phyloP scores from a whole-genome alignment of 2,329 filamentous ascomycete species.

The Lasiodiplodia theobromae region DNA sequence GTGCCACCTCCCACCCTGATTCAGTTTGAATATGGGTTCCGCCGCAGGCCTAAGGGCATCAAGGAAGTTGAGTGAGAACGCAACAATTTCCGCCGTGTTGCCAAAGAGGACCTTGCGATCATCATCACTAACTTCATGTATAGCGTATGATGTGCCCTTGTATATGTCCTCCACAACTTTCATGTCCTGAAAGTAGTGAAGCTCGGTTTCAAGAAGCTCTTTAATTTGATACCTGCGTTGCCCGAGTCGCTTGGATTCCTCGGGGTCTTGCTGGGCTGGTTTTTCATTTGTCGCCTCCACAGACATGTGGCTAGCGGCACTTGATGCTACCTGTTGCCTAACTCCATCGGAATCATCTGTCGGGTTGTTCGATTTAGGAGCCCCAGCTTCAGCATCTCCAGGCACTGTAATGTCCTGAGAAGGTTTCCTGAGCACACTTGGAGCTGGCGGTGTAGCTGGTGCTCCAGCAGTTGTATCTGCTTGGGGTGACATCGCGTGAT shows the following conservation, averaged over 20 bases:
- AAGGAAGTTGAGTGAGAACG: conserved; percentile 82
- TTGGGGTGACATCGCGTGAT: not conserved
- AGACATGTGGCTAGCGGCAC: conserved; percentile 10
- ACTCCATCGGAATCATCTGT: not conserved
- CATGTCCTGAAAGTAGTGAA: conserved; percentile 91
- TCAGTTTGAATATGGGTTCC: conserved; percentile 71
- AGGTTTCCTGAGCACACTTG: conserved; percentile 32
- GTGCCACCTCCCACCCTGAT: conserved; percentile 60
- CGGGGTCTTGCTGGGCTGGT: not conserved
- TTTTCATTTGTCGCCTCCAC: not conserved
- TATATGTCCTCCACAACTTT: conserved; percentile 98
- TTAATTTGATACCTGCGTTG: conserved; percentile 87
- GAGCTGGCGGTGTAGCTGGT: conserved; percentile 27
- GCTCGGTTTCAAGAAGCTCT: conserved; percentile 91
- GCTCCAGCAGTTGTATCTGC: conserved; percentile 5
- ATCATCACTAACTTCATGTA: conserved; percentile 77
- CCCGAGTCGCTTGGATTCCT: conserved; percentile 69
- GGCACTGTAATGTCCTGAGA: not conserved
- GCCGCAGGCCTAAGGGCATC: conserved; percentile 81
- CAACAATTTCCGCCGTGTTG: conserved; percentile 89
- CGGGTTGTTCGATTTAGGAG: not conserved
- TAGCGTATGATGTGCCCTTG: conserved; percentile 87
- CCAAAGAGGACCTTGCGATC: conserved; percentile 91
- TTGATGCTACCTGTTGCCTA: conserved; percentile 2
- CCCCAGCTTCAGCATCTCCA: not conserved